Percentiles rank a stretch among this genome's conserved stretches.
phyloP scores from a whole-genome alignment of 1,284 basidiomycete species.

The Taiwanofungus camphoratus region DNA sequence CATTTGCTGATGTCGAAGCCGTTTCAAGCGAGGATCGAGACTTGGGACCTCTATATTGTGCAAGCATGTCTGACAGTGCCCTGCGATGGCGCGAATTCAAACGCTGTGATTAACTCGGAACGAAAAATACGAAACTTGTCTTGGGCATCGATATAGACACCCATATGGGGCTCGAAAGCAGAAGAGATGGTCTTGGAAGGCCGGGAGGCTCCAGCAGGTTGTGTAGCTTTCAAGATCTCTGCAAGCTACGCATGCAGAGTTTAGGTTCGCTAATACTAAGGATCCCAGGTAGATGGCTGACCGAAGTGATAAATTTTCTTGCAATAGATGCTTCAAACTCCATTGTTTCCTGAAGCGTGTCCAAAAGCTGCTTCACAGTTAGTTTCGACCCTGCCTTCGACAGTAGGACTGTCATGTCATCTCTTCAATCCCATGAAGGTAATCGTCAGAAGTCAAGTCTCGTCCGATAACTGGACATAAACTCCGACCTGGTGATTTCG shows the following conservation, averaged over 20 bases:
- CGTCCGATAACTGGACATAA: neutral
- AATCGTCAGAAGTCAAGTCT: neutral
- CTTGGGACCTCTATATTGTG: conserved; percentile 63
- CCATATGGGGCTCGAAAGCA: conserved; percentile 89
- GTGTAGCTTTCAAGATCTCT: conserved; percentile 53
- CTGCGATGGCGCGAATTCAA: conserved; percentile 32
- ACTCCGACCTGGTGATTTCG: conserved; percentile 74
- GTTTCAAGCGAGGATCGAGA: conserved; percentile 69
- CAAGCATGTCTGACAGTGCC: conserved; percentile 76
- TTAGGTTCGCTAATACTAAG: neutral
- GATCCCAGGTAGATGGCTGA: conserved; percentile 32
- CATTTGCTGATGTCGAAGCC: conserved; percentile 38
- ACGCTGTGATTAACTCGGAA: neutral
- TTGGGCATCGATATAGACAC: conserved; percentile 93
- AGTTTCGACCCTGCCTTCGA: conserved; percentile 68
- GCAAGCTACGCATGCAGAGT: conserved; percentile 29
- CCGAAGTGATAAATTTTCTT: conserved; percentile 74
- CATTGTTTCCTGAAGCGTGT: conserved; percentile 77
- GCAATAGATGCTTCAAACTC: conserved; percentile 82
- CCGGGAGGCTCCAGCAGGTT: conserved; percentile 40
- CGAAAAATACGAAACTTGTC: conserved; percentile 60
- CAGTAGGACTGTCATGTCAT: conserved; percentile 61
- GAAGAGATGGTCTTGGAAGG: conserved; percentile 68
- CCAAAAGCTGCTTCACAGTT: conserved; percentile 74
- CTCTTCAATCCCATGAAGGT: conserved; percentile 35